A percentile compares a stretch with the other conserved stretches of the same genome.
Evolutionary conservation across 2,329 filamentous ascomycete species (phyloP).

Genomic region (Fusarium sp.): DNA sequence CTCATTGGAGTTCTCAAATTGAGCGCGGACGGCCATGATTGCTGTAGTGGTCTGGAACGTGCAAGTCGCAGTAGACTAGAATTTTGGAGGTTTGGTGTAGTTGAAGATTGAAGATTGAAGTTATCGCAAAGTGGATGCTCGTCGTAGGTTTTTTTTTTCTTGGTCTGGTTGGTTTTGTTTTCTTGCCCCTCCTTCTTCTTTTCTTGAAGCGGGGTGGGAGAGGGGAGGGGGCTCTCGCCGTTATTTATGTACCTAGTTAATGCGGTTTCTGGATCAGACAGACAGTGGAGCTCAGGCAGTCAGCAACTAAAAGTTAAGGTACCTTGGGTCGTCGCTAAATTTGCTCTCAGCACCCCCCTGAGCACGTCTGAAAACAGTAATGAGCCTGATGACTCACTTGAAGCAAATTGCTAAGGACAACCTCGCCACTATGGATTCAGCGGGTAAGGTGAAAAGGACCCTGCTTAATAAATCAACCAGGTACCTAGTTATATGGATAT

Average conservation of each 20-base stretch:
- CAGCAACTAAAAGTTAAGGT: background rate
- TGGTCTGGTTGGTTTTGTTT: background rate
- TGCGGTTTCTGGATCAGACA: background rate
- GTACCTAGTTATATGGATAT: background rate
- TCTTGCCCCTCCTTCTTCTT: background rate
- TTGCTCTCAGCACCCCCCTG: background rate
- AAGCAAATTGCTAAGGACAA: background rate
- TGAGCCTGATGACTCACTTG: slow-evolving; percentile 19
- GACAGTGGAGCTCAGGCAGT: slow-evolving; percentile 3
- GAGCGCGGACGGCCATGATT: slow-evolving; percentile 73
- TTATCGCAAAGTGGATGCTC: slow-evolving; percentile 35
- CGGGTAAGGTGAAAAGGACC: background rate
- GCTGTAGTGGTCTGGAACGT: slow-evolving; percentile 28
- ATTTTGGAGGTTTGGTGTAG: slow-evolving; percentile 21
- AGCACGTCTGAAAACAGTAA: slow-evolving; percentile 6
- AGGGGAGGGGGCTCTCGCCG: slow-evolving; percentile 25
- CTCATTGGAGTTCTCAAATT: slow-evolving; percentile 94
- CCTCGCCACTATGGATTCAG: slow-evolving; percentile 1
- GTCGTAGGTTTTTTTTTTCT: slow-evolving; percentile 33
- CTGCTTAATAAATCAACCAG: background rate
- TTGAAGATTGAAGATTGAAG: background rate
- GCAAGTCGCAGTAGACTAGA: slow-evolving; percentile 23
- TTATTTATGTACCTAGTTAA: slow-evolving; percentile 35
- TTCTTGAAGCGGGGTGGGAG: background rate
- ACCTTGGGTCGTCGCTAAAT: background rate